Percentiles rank a stretch among this genome's conserved stretches.
Evolutionary conservation across 768 basidiomycete genomes (phyloP).

Genomic region (Pholiota molesta): DNA sequence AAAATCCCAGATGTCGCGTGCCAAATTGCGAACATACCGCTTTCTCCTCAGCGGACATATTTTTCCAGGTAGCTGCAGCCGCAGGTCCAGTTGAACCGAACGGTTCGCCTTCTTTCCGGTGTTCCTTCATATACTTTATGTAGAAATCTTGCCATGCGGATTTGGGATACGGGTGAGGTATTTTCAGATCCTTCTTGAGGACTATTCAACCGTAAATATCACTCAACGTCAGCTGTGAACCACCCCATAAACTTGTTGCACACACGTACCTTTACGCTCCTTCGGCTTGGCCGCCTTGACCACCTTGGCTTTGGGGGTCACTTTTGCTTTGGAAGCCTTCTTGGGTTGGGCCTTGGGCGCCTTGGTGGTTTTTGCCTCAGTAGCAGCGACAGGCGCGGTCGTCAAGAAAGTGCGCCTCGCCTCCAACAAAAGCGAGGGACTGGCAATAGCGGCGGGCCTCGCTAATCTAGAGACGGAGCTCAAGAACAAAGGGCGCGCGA

Average conservation of each 20-base stretch:
- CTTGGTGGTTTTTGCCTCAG: not conserved
- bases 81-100: not conserved
- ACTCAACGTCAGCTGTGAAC: not conserved
- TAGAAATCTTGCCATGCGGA: not conserved
- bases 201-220: not conserved
- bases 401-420: slow-evolving; percentile 2
- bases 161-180: not conserved
- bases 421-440: not conserved
- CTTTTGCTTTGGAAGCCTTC: not conserved
- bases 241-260: not conserved
- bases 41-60: not conserved
- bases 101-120: not conserved
- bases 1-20: too few relatives aligned
- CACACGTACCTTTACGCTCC: not conserved
- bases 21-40: not conserved
- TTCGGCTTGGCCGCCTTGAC: not conserved
- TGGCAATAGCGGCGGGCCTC: not conserved
- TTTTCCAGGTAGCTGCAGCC: not conserved
- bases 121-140: not conserved
- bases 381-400: not conserved
- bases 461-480: not conserved
- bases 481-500: not conserved
- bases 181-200: slow-evolving; percentile 1
- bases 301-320: not conserved
- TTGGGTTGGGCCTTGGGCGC: not conserved